These are phyloP conservation scores for Trapa incisa DNA, from an alignment of 345 rosid genomes.

Conservation along the genomic window DNA sequence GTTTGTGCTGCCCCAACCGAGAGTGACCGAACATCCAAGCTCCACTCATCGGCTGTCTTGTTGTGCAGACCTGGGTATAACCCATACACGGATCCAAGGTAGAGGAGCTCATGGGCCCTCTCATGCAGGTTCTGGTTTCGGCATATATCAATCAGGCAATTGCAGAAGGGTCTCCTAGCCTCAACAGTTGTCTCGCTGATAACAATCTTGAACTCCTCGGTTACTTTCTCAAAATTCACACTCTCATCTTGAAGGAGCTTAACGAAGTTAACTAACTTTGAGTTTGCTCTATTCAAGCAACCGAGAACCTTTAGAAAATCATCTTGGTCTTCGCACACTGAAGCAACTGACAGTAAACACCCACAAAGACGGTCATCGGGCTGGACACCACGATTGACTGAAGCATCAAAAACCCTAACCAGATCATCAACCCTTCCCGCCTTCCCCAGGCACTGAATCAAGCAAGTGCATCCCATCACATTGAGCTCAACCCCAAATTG, in stretches of 20 bases:
- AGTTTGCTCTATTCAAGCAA: conserved; percentile 60
- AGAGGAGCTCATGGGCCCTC: conserved; percentile 80
- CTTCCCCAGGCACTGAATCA: conserved; percentile 72
- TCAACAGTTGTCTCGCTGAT: conserved; percentile 44
- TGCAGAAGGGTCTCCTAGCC: conserved; percentile 79
- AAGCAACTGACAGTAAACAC: conserved; percentile 65
- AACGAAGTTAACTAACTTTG: conserved; percentile 42
- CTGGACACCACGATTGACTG: conserved; percentile 42
- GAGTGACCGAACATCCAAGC: conserved; percentile 68
- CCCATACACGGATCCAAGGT: conserved; percentile 66
- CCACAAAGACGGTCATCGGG: conserved; percentile 85
- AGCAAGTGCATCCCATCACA: conserved; percentile 89
- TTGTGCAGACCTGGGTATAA: conserved; percentile 69
- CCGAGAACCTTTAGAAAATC: conserved; percentile 49
- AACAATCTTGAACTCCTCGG: conserved; percentile 51
- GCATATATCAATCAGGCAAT: conserved; percentile 81
- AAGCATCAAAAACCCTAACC: conserved; percentile 40
- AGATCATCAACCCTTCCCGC: conserved; percentile 53
- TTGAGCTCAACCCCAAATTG: conserved; percentile 42
- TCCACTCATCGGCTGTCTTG: conserved; percentile 63
- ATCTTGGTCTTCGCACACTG: conserved; percentile 43
- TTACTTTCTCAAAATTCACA: conserved; percentile 29
- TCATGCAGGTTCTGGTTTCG: conserved; percentile 35
- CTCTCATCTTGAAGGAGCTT: conserved; percentile 35
- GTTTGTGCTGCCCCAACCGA: conserved; percentile 84